A percentile compares a stretch with the other conserved stretches of the same genome.
Conservation (phyloP, 768 basidiomycete genomes). For the Chalciporus chontae region DNA sequence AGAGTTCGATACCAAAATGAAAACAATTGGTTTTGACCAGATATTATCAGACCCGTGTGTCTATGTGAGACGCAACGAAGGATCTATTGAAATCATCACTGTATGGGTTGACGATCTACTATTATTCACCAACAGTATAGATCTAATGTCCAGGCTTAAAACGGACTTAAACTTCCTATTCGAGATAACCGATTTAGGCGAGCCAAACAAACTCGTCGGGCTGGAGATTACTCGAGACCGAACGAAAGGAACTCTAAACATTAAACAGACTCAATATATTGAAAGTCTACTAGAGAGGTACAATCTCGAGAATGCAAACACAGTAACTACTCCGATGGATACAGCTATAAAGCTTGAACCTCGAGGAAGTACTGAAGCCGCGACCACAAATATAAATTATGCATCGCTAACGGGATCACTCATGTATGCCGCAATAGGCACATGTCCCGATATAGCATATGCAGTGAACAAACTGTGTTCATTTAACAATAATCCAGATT, state of each 20-base stretch:
- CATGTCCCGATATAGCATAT: conserved; percentile 10
- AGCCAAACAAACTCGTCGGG: conserved; percentile 21
- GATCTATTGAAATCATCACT: conserved; percentile 16
- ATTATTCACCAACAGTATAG: not conserved
- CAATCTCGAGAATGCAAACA: not conserved
- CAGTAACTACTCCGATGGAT: conserved; percentile 4
- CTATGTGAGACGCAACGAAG: not conserved
- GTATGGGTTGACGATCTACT: conserved; percentile 15
- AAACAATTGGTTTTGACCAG: not conserved
- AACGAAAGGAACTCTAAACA: not conserved
- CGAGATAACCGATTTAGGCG: conserved; percentile 10
- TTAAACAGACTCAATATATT: conserved; percentile 10
- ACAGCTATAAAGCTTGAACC: not conserved
- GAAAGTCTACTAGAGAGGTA: not conserved
- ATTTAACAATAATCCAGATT: conserved; percentile 4
- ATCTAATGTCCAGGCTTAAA: not conserved
- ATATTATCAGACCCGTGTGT: not conserved
- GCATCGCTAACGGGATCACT: conserved; percentile 14
- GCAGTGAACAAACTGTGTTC: conserved; percentile 1
- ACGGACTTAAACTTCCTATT: not conserved
- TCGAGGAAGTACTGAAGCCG: not conserved
- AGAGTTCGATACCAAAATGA: conserved; percentile 9
- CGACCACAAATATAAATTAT: not conserved
- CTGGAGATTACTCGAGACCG: conserved; percentile 1
- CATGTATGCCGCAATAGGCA: conserved; percentile 19